These are phyloP conservation scores for Sideroxylon spinosum DNA, from an alignment of 179 eudicot genomes.

Conservation along the genomic window DNA sequence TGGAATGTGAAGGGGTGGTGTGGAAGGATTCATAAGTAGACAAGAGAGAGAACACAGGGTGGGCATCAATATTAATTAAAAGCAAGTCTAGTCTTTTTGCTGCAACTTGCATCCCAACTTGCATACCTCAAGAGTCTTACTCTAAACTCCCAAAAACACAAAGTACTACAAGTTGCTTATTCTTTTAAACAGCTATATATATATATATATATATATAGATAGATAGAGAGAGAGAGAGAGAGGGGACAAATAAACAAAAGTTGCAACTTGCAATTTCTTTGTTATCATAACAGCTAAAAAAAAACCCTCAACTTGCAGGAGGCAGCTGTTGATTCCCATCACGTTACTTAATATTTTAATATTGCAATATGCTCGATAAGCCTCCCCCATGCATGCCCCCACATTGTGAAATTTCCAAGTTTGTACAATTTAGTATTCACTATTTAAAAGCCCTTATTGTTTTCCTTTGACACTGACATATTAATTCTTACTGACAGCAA, in stretches of 20 bases:
- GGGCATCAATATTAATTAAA: background rate
- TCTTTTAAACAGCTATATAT: background rate
- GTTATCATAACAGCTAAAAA: background rate
- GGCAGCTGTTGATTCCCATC: conserved; percentile 1
- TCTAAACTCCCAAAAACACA: background rate
- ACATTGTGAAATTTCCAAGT: no score
- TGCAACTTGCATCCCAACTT: conserved; percentile 19
- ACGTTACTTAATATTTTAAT: background rate
- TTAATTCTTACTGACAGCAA: no score
- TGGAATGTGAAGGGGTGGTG: background rate
- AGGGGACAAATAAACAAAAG: background rate
- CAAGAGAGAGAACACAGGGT: background rate
- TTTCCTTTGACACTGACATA: no score
- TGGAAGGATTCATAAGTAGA: conserved; percentile 11
- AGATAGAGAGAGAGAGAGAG: background rate
- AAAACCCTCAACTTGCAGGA: background rate
- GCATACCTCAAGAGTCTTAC: background rate
- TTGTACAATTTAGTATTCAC: no score
- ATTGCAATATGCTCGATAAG: background rate
- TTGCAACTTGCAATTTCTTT: conserved; percentile 12
- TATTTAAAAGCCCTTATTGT: no score
- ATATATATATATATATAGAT: background rate
- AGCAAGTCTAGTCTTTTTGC: background rate
- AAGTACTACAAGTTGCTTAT: conserved; percentile 14
- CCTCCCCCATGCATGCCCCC: background rate